A percentile compares a stretch with the other conserved stretches of the same genome.
These are phyloP conservation scores for Chrysoporthe cubensis DNA, from an alignment of 2,329 filamentous ascomycete genomes.

Conservation along the genomic window DNA sequence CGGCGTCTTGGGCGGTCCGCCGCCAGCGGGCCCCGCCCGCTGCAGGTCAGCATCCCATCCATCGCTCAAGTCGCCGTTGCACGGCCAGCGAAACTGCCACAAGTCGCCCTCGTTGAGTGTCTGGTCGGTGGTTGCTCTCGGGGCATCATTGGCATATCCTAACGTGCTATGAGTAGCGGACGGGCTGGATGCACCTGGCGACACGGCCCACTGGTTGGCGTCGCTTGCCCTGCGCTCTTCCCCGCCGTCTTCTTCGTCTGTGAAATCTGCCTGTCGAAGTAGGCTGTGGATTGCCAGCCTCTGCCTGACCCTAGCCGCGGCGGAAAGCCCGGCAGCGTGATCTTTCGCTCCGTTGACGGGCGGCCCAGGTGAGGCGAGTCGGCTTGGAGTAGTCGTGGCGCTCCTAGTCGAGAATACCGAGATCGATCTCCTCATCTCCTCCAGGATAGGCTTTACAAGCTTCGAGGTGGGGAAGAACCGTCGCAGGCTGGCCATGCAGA, in stretches of 20 bases:
- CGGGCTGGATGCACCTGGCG: not conserved
- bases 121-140: not conserved
- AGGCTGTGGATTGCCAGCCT: conserved; percentile 38
- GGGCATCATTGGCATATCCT: not conserved
- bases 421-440: conserved; percentile 34
- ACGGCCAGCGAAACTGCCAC: conserved; percentile 19
- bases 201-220: not conserved
- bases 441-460: conserved; percentile 35
- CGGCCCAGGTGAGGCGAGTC: conserved; percentile 14
- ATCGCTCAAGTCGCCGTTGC: conserved; percentile 4
- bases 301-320: conserved; percentile 33
- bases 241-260: conserved; percentile 32
- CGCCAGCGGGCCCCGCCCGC: not conserved
- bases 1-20: not conserved
- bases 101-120: conserved; percentile 7
- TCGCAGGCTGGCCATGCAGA: conserved; percentile 35
- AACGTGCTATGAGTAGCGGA: not conserved
- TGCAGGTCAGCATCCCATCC: conserved; percentile 9
- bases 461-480: conserved; percentile 35
- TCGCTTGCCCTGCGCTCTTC: conserved; percentile 3
- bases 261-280: conserved; percentile 35
- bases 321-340: conserved; percentile 25
- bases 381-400: conserved; percentile 4
- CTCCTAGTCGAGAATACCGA: conserved; percentile 26
- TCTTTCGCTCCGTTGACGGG: conserved; percentile 24